Percentiles rank a stretch among this genome's conserved stretches.
Evolutionary conservation across 2,329 filamentous ascomycete genomes (phyloP).

Genomic region (Aspergillus novofumigatus): DNA sequence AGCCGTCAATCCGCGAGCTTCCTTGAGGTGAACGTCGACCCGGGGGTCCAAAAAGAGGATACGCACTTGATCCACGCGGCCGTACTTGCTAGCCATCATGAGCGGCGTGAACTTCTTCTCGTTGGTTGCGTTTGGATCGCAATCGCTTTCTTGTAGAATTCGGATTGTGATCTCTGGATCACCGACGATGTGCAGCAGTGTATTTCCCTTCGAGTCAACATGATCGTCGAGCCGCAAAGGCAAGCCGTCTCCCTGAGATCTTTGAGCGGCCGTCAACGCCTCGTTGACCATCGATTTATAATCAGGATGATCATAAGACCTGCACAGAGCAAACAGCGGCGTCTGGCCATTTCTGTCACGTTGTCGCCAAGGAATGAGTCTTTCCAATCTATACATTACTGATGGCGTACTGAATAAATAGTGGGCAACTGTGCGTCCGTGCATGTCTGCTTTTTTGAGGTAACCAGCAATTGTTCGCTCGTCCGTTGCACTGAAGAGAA

Average conservation of each 20-base stretch:
- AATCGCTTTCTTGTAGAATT: constrained; percentile 79
- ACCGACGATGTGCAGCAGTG: constrained; percentile 90
- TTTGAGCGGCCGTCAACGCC: constrained; percentile 69
- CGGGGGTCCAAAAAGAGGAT: constrained; percentile 81
- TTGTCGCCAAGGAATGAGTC: constrained; percentile 78
- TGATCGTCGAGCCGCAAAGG: constrained; percentile 90
- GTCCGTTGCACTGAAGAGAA: constrained; percentile 57
- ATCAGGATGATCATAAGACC: constrained; percentile 87
- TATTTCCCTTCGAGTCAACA: constrained; percentile 88
- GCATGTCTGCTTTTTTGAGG: constrained; percentile 69
- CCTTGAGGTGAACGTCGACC: constrained; percentile 79
- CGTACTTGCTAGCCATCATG: constrained; percentile 99
- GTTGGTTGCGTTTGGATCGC: constrained; percentile 94
- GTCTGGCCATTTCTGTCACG: constrained; percentile 96
- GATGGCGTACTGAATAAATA: constrained; percentile 90
- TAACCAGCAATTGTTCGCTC: constrained; percentile 61
- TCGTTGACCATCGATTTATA: constrained; percentile 85
- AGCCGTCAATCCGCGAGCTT: constrained; percentile 82
- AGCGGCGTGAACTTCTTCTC: constrained; percentile 91
- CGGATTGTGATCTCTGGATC: constrained; percentile 71
- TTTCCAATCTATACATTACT: constrained; percentile 72
- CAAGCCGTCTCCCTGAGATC: constrained; percentile 69
- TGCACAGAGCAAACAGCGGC: constrained; percentile 89
- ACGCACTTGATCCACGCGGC: constrained; percentile 86
- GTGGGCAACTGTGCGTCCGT: constrained; percentile 87